Percentiles rank a stretch among this genome's conserved stretches.
Evolutionary conservation across 2,329 filamentous ascomycete genomes (phyloP).

Genomic region (Nemania bipapillata): DNA sequence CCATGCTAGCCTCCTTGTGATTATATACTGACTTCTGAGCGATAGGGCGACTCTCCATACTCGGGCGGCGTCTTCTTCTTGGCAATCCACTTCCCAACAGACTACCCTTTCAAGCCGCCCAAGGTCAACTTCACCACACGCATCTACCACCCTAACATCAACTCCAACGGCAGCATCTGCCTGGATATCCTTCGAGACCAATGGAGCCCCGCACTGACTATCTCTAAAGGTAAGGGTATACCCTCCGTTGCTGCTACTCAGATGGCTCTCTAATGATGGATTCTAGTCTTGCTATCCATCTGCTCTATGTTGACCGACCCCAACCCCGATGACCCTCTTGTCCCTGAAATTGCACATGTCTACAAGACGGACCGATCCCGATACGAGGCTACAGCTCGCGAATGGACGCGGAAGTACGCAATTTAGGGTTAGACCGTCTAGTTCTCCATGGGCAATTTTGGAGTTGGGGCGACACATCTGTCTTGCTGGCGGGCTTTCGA

Average conservation of each 20-base stretch:
- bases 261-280: slow-evolving; percentile 17
- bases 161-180: slow-evolving; percentile 99
- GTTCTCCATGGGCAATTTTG: not conserved
- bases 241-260: not conserved
- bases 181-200: slow-evolving; percentile 98
- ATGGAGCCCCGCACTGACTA: slow-evolving; percentile 98
- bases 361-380: slow-evolving; percentile 98
- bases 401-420: slow-evolving; percentile 99
- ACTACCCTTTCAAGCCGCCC: slow-evolving; percentile 99
- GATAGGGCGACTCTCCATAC: slow-evolving; percentile 92
- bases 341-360: slow-evolving; percentile 98
- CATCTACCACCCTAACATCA: slow-evolving; percentile 99
- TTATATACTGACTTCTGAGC: slow-evolving; percentile 26
- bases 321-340: slow-evolving; percentile 97
- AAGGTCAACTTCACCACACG: slow-evolving; percentile 99
- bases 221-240: slow-evolving; percentile 85
- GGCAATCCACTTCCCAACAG: slow-evolving; percentile 98
- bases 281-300: slow-evolving; percentile 90
- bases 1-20: not conserved
- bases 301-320: slow-evolving; percentile 99
- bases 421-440: slow-evolving; percentile 66
- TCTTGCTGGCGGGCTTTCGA: not conserved
- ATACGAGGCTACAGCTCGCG: slow-evolving; percentile 95
- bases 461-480: not conserved
- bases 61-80: slow-evolving; percentile 99